phyloP scores from a whole-genome alignment of 2,329 filamentous ascomycete genomes.

The Raffaelea deltoideospora region DNA sequence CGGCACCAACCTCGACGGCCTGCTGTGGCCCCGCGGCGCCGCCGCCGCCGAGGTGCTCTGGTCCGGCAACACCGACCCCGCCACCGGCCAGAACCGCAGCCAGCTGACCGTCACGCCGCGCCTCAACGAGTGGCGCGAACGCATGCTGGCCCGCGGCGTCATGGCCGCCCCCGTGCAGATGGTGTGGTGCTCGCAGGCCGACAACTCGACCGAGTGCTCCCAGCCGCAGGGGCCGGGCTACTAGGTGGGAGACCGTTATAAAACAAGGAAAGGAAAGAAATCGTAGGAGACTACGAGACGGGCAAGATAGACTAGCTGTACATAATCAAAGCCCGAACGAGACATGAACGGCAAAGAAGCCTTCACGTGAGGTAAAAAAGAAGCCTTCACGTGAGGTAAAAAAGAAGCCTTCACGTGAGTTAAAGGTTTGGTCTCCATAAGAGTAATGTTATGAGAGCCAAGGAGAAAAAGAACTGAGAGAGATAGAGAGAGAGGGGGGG shows the following conservation, averaged over 20 bases:
- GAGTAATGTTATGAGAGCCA: too few relatives aligned
- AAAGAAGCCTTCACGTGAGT: too few relatives aligned
- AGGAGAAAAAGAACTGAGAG: too few relatives aligned
- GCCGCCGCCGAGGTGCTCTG: conserved; percentile 69
- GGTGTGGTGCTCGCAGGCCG: conserved; percentile 52
- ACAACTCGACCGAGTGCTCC: conserved; percentile 32
- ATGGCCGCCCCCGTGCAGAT: conserved; percentile 51
- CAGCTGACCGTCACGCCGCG: conserved; percentile 55
- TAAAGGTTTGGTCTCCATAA: too few relatives aligned
- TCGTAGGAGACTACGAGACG: too few relatives aligned
- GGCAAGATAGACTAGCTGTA: not conserved
- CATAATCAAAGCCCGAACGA: too few relatives aligned
- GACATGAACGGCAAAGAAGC: too few relatives aligned
- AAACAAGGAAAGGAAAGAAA: too few relatives aligned
- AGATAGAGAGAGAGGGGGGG: too few relatives aligned
- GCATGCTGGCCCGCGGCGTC: conserved; percentile 55
- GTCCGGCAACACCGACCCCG: conserved; percentile 52
- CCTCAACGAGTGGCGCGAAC: conserved; percentile 61
- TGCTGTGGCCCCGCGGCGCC: conserved; percentile 63
- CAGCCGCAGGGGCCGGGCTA: conserved; percentile 10
- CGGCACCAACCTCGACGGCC: conserved; percentile 54
- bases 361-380: too few relatives aligned
- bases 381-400: too few relatives aligned
- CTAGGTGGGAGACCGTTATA: too few relatives aligned
- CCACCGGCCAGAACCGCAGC: conserved; percentile 50